phyloP scores from a whole-genome alignment of 345 rosid genomes.

The Luvunga scandens region DNA sequence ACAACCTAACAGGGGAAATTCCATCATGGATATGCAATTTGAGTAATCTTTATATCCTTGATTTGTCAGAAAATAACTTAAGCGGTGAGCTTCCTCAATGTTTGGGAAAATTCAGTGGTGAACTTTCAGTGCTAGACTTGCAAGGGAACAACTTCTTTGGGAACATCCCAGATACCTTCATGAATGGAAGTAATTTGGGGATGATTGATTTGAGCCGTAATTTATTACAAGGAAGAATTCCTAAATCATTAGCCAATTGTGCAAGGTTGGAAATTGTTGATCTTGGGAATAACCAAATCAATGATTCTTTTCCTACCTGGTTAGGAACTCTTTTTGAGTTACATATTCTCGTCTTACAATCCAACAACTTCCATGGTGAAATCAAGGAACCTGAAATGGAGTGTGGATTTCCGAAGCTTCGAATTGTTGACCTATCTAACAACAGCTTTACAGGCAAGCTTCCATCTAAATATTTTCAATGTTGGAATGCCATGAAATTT shows the following conservation, averaged over 20 bases:
- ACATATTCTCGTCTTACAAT: not conserved
- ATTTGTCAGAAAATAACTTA: slow-evolving; percentile 18
- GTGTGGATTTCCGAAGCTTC: slow-evolving; percentile 4
- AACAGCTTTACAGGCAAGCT: not conserved
- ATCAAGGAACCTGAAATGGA: not conserved
- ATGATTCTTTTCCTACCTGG: not conserved
- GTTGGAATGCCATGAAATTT: slow-evolving; percentile 10
- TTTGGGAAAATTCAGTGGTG: not conserved
- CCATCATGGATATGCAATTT: slow-evolving; percentile 1
- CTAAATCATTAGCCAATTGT: not conserved
- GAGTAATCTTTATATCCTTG: not conserved
- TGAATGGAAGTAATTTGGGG: not conserved
- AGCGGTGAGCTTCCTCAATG: slow-evolving; percentile 13
- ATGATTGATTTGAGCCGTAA: not conserved
- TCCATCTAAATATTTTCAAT: slow-evolving; percentile 10
- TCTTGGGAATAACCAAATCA: not conserved
- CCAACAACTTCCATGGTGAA: not conserved
- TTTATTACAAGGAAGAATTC: not conserved
- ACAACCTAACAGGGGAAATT: slow-evolving; percentile 8
- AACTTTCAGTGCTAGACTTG: not conserved
- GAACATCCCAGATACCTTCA: not conserved
- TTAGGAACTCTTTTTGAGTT: not conserved
- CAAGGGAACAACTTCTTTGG: slow-evolving; percentile 9
- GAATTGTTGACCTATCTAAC: slow-evolving; percentile 16
- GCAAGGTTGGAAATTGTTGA: not conserved